Conservation (phyloP, 148 eudicot genomes). For the Beta vulgaris region DNA sequence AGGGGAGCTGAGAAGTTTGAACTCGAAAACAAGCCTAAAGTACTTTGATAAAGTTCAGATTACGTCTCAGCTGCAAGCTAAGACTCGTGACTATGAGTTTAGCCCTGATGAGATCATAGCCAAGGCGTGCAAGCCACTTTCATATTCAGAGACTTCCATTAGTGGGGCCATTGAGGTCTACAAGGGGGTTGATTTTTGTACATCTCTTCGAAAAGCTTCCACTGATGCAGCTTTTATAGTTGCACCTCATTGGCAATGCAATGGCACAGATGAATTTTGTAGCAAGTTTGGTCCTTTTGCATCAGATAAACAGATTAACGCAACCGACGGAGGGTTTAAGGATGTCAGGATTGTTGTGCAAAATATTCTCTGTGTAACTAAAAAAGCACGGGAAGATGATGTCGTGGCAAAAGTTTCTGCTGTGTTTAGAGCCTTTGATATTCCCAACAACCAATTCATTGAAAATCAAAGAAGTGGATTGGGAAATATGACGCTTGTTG, state of each 20-base stretch:
- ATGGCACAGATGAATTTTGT: constrained; percentile 66
- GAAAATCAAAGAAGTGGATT: constrained; percentile 72
- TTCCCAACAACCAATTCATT: constrained; percentile 39
- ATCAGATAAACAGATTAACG: constrained; percentile 49
- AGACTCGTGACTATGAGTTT: constrained; percentile 52
- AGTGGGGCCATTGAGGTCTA: constrained; percentile 43
- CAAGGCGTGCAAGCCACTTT: constrained; percentile 67
- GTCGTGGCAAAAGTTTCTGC: constrained; percentile 49
- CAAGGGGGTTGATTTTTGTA: constrained; percentile 69
- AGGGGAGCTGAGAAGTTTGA: constrained; percentile 77
- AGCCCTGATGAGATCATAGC: constrained; percentile 42
- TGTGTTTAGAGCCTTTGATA: constrained; percentile 62
- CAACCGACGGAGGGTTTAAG: constrained; percentile 72
- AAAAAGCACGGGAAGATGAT: constrained; percentile 19
- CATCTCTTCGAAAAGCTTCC: constrained; percentile 38
- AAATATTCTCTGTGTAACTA: constrained; percentile 54
- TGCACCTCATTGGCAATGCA: constrained; percentile 87
- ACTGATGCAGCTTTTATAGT: constrained; percentile 43
- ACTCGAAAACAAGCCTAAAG: constrained; percentile 47
- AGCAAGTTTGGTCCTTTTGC: constrained; percentile 80
- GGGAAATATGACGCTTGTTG: constrained; percentile 70
- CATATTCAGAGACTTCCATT: constrained; percentile 42
- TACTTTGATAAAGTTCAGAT: constrained; percentile 71
- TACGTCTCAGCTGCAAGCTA: constrained; percentile 40
- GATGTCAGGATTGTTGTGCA: constrained; percentile 55